Percentiles rank a stretch among this genome's conserved stretches.
Evolutionary conservation across 345 rosid genomes (phyloP).

Genomic region (Hibiscus tridactylites): DNA sequence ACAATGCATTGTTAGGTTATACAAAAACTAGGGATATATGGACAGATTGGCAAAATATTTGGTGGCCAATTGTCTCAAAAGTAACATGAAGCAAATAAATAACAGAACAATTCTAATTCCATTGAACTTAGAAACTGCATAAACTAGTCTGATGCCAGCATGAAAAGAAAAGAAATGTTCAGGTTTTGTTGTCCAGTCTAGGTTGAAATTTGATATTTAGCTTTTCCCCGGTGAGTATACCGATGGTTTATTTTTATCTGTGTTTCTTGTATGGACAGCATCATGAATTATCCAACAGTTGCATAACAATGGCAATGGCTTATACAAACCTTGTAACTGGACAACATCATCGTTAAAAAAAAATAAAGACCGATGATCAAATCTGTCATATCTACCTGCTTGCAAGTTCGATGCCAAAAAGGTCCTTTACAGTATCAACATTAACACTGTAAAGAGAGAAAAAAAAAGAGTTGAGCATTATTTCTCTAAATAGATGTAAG

Average conservation of each 20-base stretch:
- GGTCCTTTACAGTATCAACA: constrained; percentile 58
- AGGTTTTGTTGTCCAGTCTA: background rate
- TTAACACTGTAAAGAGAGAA: constrained; percentile 41
- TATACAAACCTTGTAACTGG: background rate
- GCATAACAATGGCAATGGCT: background rate
- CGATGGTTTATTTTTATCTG: background rate
- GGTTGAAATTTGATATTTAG: background rate
- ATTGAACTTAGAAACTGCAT: background rate
- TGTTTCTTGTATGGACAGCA: background rate
- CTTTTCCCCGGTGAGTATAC: background rate
- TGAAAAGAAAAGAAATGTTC: background rate
- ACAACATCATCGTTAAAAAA: background rate
- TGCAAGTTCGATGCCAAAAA: constrained; percentile 74
- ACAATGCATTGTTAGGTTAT: constrained; percentile 5
- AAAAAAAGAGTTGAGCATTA: background rate
- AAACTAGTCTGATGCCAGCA: background rate
- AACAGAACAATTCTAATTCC: background rate
- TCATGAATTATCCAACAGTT: background rate
- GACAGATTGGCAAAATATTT: background rate
- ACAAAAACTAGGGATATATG: background rate
- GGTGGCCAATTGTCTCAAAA: background rate
- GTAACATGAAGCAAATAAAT: background rate
- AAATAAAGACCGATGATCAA: background rate
- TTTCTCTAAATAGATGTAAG: background rate
- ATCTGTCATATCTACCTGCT: constrained; percentile 55